Conservation (phyloP, 2,329 filamentous ascomycete genomes). For the Anthostomella pinea region DNA sequence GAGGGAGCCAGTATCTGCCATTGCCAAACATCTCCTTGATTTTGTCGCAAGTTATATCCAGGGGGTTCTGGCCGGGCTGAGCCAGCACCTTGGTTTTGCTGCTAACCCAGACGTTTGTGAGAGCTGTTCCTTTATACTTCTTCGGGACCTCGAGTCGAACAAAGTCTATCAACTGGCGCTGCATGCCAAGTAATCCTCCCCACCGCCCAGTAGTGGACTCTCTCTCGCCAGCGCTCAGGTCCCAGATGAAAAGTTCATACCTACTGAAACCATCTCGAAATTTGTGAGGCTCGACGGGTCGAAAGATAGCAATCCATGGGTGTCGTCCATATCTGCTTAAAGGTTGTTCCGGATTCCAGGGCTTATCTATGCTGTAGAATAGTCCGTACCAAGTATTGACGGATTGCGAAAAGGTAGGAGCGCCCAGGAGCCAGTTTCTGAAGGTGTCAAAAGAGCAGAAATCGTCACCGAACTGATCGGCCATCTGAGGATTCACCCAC, state of each 20-base stretch:
- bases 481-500: conserved; percentile 41
- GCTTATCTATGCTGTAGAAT: conserved; percentile 48
- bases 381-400: conserved; percentile 42
- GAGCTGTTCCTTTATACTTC: conserved; percentile 26
- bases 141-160: too few species aligned
- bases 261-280: conserved; percentile 22
- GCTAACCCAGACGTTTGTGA: conserved; percentile 47
- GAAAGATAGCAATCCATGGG: conserved; percentile 51
- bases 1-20: conserved; percentile 36
- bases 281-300: conserved; percentile 39
- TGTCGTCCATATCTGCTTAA: conserved; percentile 32
- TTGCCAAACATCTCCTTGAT: conserved; percentile 34
- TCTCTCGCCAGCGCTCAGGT: conserved; percentile 33
- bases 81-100: conserved; percentile 25
- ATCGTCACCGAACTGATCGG: conserved; percentile 31
- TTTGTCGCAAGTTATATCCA: conserved; percentile 43
- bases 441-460: conserved; percentile 29
- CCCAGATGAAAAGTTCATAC: conserved; percentile 56
- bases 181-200: conserved; percentile 39
- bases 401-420: conserved; percentile 1
- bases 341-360: conserved; percentile 32
- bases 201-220: conserved; percentile 5
- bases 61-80: conserved; percentile 28
- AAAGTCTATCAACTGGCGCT: conserved; percentile 41
- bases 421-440: conserved; percentile 35